phyloP scores from a whole-genome alignment of 257 asterid genomes.

The Nicotiana noctiflora region DNA sequence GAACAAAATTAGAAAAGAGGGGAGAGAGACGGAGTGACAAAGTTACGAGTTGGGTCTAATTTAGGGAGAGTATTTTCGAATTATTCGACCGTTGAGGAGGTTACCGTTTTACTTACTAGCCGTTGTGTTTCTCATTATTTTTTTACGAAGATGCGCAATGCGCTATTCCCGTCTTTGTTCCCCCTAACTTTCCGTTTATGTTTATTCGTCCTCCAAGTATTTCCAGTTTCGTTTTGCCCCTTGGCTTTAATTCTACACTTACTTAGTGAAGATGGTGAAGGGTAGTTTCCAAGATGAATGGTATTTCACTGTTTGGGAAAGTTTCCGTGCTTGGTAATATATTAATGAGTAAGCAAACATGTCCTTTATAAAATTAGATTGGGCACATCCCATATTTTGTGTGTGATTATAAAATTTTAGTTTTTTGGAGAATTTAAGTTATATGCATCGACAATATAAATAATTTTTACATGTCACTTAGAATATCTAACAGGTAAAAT shows the following conservation, averaged over 20 bases:
- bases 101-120: slow-evolving; percentile 1
- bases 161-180: background rate
- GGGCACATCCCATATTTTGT: too few species aligned
- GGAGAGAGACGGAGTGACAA: background rate
- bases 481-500: too few species aligned
- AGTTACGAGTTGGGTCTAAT: slow-evolving; percentile 19
- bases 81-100: slow-evolving; percentile 49
- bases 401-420: too few species aligned
- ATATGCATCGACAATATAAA: too few species aligned
- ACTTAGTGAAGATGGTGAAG: background rate
- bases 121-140: slow-evolving; percentile 3
- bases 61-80: slow-evolving; percentile 32
- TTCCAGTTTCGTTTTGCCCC: background rate
- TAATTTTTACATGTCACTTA: too few species aligned
- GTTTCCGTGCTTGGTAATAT: too few species aligned
- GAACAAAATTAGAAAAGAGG: background rate
- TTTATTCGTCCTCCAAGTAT: background rate
- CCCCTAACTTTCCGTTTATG: background rate
- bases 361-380: too few species aligned
- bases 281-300: background rate
- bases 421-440: too few species aligned
- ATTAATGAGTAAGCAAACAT: too few species aligned
- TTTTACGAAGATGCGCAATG: background rate
- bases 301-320: too few species aligned
- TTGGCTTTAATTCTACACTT: background rate